These are phyloP conservation scores for Phytophthora constricta DNA, from an alignment of 352 stramenopile genomes.

Conservation along the genomic window DNA sequence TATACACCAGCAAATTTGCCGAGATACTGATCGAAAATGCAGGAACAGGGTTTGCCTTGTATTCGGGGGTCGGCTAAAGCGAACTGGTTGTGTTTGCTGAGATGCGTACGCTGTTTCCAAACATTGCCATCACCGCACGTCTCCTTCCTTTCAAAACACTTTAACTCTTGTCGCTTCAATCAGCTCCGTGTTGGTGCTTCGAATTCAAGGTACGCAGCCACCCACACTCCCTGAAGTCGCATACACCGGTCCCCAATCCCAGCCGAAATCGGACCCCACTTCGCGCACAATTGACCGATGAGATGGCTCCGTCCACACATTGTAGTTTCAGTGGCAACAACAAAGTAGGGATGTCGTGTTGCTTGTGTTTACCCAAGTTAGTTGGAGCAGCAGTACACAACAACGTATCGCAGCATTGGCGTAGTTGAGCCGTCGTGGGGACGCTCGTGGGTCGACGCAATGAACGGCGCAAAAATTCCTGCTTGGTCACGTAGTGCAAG, in stretches of 20 bases:
- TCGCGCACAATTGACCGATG: conserved; percentile 84
- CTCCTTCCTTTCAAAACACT: too few species aligned
- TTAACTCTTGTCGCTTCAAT: too few species aligned
- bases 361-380: conserved; percentile 36
- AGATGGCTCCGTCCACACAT: conserved; percentile 81
- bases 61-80: too few species aligned
- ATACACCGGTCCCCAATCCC: conserved; percentile 87
- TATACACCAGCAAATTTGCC: too few species aligned
- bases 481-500: conserved; percentile 77
- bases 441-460: conserved; percentile 52
- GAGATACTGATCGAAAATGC: too few species aligned
- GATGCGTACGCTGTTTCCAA: too few species aligned
- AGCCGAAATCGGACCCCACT: conserved; percentile 86
- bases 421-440: conserved; percentile 44
- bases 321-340: conserved; percentile 80
- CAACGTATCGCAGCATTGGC: conserved; percentile 42
- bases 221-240: conserved; percentile 68
- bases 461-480: conserved; percentile 74
- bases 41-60: too few species aligned
- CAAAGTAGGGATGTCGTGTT: conserved; percentile 74
- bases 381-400: not conserved
- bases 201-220: conserved; percentile 53
- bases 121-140: too few species aligned
- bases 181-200: conserved; percentile 11
- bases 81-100: too few species aligned